Conservation (phyloP, 106 monocot species). For the Platanthera guangdongensis region DNA sequence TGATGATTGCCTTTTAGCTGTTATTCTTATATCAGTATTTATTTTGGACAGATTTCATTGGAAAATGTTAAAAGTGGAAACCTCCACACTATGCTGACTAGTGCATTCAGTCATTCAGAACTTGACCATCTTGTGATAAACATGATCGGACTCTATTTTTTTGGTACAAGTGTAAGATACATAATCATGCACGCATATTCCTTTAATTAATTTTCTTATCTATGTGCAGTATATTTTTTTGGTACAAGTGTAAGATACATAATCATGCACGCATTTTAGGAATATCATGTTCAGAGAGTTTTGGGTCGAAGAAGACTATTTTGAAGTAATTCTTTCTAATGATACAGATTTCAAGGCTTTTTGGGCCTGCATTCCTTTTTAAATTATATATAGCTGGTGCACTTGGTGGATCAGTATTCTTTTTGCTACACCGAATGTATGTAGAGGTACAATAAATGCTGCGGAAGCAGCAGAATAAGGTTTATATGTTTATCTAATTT, state of each 20-base stretch:
- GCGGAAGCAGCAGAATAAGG: neutral
- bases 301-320: neutral
- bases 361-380: constrained; percentile 76
- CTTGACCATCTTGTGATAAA: constrained; percentile 56
- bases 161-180: constrained; percentile 61
- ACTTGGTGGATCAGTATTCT: constrained; percentile 68
- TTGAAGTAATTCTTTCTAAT: constrained; percentile 9
- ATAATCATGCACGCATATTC: neutral
- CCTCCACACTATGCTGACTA: constrained; percentile 73
- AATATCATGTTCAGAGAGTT: neutral
- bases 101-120: constrained; percentile 83
- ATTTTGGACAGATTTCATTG: constrained; percentile 63
- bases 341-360: constrained; percentile 56
- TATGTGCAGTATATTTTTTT: neutral
- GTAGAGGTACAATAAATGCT: constrained; percentile 23
- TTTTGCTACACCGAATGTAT: constrained; percentile 44
- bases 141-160: constrained; percentile 90
- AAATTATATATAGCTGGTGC: constrained; percentile 85
- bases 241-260: too few relatives aligned
- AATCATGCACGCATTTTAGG: too few relatives aligned
- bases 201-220: neutral
- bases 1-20: neutral
- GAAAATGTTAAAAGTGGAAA: constrained; percentile 71
- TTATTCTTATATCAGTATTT: constrained; percentile 3
- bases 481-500: neutral